Base-by-base conservation (phyloP, 2,329 filamentous ascomycete genomes). In the Botrytis byssoidea region DNA sequence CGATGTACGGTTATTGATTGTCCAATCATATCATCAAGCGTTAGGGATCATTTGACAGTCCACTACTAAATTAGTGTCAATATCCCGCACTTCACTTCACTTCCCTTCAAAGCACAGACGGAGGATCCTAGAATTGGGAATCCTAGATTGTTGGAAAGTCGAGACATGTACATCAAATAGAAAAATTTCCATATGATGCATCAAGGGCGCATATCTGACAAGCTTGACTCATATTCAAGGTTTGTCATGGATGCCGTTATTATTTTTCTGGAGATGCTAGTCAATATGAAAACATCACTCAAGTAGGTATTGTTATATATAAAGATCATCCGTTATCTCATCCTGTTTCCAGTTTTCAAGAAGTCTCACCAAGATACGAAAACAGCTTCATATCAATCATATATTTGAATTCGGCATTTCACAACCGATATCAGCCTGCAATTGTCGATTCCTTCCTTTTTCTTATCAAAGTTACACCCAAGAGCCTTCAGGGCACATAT, bases 351-450 rank as follows among this genome's bases (percentile, higher is more conserved):
- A 55, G 65, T 29, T 37, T 40, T 55, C 32, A 4, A 51, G 51
- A 55, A 29, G 44, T 20, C 2, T 40, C 32, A 67, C 37, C 32
- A 14, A 64, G 16, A 64, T n/a, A 57, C 32, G 65, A 42, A 68
- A 57, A 42, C 65, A 55, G 48, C 48, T 22, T 57, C 35, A 29
- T 2, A 37, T 67, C 35, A 18, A 25, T 40, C 46, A 60, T n/a
- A 25, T 18, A 25, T 64, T 42, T 40, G 22, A 7, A 40, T 20
- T 55, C 35, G 70, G 9, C 14, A n/a, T 40, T 37, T 32, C 14
- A 14, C 37, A 32, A 44, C 32, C 73, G 74, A 73, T 74, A 74
- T 69, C 71, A 74, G 40, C n/a, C 48, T 65, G 48, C 70, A 75
- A 70, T 66, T 70, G 29, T 68, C 44, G 64, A 64, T 44, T 70